Evolutionary conservation across 768 basidiomycete species (phyloP), one percentile per base, ranked within the genome.

Genomic region (Cyclocybe aegerita): DNA sequence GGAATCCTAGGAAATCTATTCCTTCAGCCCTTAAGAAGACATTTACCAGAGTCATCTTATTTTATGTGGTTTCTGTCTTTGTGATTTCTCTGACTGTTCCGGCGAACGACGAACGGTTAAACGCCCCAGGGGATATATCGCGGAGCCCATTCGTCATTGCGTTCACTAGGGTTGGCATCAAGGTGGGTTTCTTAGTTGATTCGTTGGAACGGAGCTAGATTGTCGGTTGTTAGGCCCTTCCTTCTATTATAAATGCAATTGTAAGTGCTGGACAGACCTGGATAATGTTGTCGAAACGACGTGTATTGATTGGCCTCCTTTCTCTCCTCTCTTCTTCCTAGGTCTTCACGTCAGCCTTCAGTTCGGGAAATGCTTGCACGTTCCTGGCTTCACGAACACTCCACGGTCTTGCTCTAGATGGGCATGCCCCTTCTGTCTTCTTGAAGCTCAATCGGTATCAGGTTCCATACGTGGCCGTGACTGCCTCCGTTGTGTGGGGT

Each of bases 101-200:
- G 1, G 82, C 75, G 42, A 71, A 79, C 58, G 82, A 88, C 59
- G 63, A 68, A 0, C 55, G 55, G 37, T 63, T 70, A 31, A 56
- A 58, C 17, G 48, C 51, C 32, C 43, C 64, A 42, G 59, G 61
- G 5, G 64, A 74, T 14, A 82, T 74, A 11, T 82, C 78, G 1
- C 69, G 80, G 36, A 87, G 85, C 30, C 88, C 88, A 0, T 90
- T 88, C 65, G 87, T 90, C 35, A 79, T 90, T 50, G 88, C 86
- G 17, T 81, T 88, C 58, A 72, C 67, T 36, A 69, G 74, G 15
- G 80, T 81, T 5, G 82, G 85, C 8, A 78, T 86, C 63, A 81
- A 78, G 65, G 81, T 70, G 14, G 54, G 61, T 40, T n/a, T 32
- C 11, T 11, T 39, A 34, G 11, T 44, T 12, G 10, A 17, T 39